phyloP scores from a whole-genome alignment of 306 rosid species.

The Abrus pulchellus region DNA sequence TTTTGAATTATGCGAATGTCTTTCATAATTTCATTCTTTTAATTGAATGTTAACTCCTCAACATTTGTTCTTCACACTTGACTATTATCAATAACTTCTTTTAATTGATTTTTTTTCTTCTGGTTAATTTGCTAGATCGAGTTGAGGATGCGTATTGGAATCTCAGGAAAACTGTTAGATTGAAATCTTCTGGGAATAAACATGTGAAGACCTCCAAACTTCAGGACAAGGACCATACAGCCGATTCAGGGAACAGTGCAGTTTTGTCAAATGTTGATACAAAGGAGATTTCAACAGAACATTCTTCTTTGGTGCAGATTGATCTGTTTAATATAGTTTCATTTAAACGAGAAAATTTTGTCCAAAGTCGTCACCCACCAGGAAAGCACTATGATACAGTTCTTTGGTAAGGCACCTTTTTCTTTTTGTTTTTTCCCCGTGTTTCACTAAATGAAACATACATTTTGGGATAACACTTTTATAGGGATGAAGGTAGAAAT shows the following conservation, averaged over 20 bases:
- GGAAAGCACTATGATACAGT: conserved; percentile 80
- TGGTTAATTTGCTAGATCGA: conserved; percentile 62
- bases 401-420: conserved; percentile 67
- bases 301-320: conserved; percentile 47
- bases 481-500: conserved; percentile 3
- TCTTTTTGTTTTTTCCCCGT: background rate
- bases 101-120: conserved; percentile 32
- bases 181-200: conserved; percentile 53
- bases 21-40: background rate
- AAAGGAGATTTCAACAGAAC: conserved; percentile 49
- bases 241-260: conserved; percentile 50
- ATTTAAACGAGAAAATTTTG: conserved; percentile 78
- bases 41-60: background rate
- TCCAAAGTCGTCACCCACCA: conserved; percentile 56
- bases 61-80: conserved; percentile 25
- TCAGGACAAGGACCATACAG: conserved; percentile 50
- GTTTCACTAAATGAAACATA: background rate
- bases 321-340: conserved; percentile 67
- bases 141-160: conserved; percentile 80
- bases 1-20: conserved; percentile 3
- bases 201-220: conserved; percentile 52
- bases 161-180: conserved; percentile 61
- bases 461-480: background rate
- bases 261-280: conserved; percentile 48
- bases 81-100: conserved; percentile 4